A percentile compares a stretch with the other conserved stretches of the same genome.
These are phyloP conservation scores for Saccharomycopsis selenospora DNA, from an alignment of 805 yeast genomes.

Conservation along the genomic window DNA sequence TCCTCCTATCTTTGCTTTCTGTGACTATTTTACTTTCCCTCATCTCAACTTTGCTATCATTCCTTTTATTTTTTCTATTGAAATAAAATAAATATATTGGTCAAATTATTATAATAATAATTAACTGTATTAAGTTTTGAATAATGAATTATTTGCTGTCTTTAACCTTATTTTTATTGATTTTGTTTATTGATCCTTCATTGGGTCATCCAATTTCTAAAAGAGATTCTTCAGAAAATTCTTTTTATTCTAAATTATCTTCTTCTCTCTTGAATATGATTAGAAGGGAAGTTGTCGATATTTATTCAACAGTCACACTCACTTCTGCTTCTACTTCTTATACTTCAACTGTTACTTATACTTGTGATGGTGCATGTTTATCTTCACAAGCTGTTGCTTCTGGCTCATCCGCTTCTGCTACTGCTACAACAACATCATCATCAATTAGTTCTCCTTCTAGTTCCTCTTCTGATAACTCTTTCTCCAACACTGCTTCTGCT, in stretches of 20 bases:
- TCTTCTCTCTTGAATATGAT: neutral
- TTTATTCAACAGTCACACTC: neutral
- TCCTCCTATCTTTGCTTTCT: no score
- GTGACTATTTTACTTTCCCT: no score
- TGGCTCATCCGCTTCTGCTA: constrained; percentile 7
- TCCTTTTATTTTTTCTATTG: no score
- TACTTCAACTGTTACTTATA: neutral
- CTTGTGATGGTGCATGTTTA: neutral
- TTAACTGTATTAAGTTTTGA: no score
- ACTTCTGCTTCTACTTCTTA: neutral
- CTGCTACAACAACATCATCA: constrained; percentile 6
- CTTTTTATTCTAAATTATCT: neutral
- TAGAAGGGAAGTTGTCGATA: neutral
- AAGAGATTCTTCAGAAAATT: neutral
- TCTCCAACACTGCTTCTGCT: constrained; percentile 1
- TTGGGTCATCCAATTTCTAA: neutral
- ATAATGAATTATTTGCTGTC: no score
- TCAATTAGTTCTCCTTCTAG: neutral
- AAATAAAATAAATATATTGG: no score
- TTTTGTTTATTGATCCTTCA: neutral
- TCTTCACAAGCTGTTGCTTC: constrained; percentile 4
- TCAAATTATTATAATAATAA: no score
- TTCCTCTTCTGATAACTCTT: constrained; percentile 3
- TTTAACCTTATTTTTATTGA: neutral
- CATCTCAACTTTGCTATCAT: no score